Evolutionary conservation across 164 flowering plant genomes (phyloP).

Genomic region (Stephania japonica): DNA sequence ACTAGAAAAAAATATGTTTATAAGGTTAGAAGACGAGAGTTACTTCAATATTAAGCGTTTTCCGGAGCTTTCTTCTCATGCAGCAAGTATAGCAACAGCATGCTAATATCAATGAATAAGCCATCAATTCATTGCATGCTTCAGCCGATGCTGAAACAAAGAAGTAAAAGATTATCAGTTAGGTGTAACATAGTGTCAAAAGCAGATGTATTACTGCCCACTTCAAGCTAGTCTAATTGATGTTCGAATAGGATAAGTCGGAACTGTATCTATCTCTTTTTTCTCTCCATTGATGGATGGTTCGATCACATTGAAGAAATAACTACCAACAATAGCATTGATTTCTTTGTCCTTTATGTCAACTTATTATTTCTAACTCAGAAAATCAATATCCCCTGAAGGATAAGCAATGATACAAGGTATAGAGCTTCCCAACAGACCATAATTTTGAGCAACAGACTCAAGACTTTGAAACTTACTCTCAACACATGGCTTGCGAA

Average conservation of each 20-base stretch:
- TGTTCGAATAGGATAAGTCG: no score
- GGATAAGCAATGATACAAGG: not conserved
- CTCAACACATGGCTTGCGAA: not conserved
- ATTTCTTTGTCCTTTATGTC: not conserved
- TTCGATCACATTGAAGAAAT: not conserved
- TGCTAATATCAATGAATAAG: constrained; percentile 83
- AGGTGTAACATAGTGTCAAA: not conserved
- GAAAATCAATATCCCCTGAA: not conserved
- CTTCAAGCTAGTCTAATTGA: no score
- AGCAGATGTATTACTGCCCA: not conserved
- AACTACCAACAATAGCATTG: not conserved
- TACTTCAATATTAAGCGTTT: constrained; percentile 74
- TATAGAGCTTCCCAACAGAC: not conserved
- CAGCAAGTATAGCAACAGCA: constrained; percentile 99
- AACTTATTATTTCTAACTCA: not conserved
- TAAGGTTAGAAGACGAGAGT: constrained; percentile 2
- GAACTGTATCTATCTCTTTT: no score
- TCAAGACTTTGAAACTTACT: not conserved
- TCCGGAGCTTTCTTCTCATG: constrained; percentile 87
- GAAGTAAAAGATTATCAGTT: not conserved
- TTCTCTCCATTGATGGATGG: no score
- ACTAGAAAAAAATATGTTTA: not conserved
- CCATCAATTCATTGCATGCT: constrained; percentile 92
- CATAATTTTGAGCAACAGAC: not conserved
- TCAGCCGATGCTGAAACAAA: constrained; percentile 72